Conservation (phyloP, 2,329 filamentous ascomycete species). For the Salinomyces thailandicus region DNA sequence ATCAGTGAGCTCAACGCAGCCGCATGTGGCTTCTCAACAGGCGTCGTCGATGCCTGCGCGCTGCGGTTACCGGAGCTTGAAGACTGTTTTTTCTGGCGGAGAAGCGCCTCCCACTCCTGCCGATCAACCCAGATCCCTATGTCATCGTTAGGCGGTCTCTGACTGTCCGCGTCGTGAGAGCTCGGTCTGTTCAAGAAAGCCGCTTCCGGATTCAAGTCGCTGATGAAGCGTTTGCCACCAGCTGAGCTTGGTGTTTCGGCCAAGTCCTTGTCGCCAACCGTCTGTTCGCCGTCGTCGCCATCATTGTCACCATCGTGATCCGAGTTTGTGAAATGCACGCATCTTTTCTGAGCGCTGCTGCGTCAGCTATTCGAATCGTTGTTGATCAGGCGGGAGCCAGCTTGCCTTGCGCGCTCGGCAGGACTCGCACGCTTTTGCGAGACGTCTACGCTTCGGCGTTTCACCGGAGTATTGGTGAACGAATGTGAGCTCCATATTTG, state of each 20-base stretch:
- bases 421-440: constrained; percentile 25
- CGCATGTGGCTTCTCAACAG: constrained; percentile 21
- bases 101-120: constrained; percentile 21
- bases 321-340: constrained; percentile 18
- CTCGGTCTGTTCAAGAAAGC: constrained; percentile 33
- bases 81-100: constrained; percentile 15
- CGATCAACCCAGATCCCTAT: constrained; percentile 25
- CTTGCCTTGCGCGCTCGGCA: constrained; percentile 23
- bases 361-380: no score
- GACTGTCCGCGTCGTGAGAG: constrained; percentile 5
- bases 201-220: constrained; percentile 39
- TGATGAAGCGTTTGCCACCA: constrained; percentile 28
- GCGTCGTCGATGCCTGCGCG: background rate
- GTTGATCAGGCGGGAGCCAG: no score
- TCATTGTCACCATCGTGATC: constrained; percentile 3
- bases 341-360: constrained; percentile 25
- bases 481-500: constrained; percentile 25
- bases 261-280: background rate
- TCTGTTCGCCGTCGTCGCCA: background rate
- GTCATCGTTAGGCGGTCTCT: constrained; percentile 7
- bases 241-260: constrained; percentile 2
- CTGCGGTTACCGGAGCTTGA: constrained; percentile 11
- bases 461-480: constrained; percentile 24
- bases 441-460: constrained; percentile 22
- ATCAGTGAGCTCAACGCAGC: constrained; percentile 30